Evolutionary conservation across 2,329 filamentous ascomycete species (phyloP), one percentile per base, ranked within the genome.

Genomic region (Alternaria tenuissima): DNA sequence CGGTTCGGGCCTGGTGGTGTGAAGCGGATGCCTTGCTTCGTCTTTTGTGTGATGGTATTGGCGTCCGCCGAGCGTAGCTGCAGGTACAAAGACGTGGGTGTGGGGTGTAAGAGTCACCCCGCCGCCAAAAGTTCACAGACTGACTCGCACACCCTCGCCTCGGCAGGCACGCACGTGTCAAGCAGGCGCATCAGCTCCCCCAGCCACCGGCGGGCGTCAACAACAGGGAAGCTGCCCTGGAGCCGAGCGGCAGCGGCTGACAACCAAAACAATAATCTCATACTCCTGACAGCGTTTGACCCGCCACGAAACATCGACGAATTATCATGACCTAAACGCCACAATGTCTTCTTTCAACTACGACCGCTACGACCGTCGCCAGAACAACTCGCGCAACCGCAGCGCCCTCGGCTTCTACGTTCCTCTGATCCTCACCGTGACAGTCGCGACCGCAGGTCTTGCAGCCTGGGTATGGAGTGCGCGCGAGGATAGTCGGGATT

Each of bases 391-490:
- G 77, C 85, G 82, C 84, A 79, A 76, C 76, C 87, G 80, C 83
- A 80, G 72, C 79, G 78, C 88, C 68, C 87, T 92, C 81, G 87
- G 89, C 74, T 94, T 96, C 81, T 97, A 94, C 92, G 87, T 97
- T 61, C 94, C 94, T 64, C 85, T 98, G 57, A 90, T 89, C 66
- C 81, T 97, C 66, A 97, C 94, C 51, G 88, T 96, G 59, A 94
- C 93, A 47, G 88, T 96, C 69, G 94, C 94, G 62, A 93, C 94
- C 22, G 89, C 91, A 56, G 93, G 94, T 34, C 81, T 96, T 48
- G 94, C 90, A 53, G 93, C 93, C 58, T 98, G 94, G 94, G 88
- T 94, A 62, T 97, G 93, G 93, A 96, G 91, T 78, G 93, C 96
- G 81, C 90, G 92, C 72, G 88, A 86, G 73, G 89, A 91, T 67